Percentiles rank a stretch among this genome's conserved stretches.
Conservation (phyloP, 2,329 filamentous ascomycete species). For the Canariomyces notabilis region DNA sequence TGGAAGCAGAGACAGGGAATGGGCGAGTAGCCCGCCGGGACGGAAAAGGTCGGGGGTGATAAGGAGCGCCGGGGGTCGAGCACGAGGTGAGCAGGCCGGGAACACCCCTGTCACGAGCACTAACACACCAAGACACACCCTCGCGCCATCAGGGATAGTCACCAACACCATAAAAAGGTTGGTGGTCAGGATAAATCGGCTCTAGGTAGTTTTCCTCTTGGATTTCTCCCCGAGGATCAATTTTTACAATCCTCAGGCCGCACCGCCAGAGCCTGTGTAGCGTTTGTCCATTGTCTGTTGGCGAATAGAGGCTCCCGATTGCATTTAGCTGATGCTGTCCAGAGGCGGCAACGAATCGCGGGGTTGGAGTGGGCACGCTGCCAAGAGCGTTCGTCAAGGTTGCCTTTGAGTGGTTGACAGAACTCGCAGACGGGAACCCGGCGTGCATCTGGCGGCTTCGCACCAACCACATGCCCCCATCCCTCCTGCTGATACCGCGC, state of each 20-base stretch:
- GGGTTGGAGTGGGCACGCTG: constrained; percentile 15
- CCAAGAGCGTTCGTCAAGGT: constrained; percentile 14
- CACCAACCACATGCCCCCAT: constrained; percentile 3
- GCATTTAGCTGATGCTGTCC: constrained; percentile 9
- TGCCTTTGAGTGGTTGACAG: constrained; percentile 5
- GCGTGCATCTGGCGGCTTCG: constrained; percentile 7
- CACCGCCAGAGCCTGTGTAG: constrained; percentile 12
- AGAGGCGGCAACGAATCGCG: constrained; percentile 15
- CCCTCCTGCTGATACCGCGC: constrained; percentile 6
- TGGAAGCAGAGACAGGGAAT: neutral
- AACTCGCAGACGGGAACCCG: constrained; percentile 9
- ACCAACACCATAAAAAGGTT: neutral
- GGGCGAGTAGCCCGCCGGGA: neutral
- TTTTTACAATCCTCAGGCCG: neutral
- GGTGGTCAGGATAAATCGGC: neutral
- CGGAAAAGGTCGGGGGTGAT: neutral
- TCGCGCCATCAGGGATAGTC: neutral
- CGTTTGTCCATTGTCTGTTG: constrained; percentile 1
- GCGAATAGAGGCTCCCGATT: constrained; percentile 13
- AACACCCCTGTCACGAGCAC: neutral
- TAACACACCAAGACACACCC: neutral
- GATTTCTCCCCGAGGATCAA: neutral
- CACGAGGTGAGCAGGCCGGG: neutral
- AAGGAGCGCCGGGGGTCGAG: neutral
- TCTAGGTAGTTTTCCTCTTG: neutral